Conservation (phyloP, 2,329 filamentous ascomycete species). For the Phialocephala subalpina region DNA sequence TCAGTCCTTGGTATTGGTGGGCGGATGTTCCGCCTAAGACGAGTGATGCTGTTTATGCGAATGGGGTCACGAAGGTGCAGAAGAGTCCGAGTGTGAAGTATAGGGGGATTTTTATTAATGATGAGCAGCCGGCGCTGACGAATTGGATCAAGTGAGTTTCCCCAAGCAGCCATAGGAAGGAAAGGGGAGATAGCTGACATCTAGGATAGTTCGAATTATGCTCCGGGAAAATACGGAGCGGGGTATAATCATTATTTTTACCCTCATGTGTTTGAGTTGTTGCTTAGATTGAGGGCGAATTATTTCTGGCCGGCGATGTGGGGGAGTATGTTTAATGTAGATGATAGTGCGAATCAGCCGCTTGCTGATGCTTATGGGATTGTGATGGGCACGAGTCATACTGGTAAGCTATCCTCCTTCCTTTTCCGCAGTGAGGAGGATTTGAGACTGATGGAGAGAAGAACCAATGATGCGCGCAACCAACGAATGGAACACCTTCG, state of each 20-base stretch:
- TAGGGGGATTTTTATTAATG: constrained; percentile 66
- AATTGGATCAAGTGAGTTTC: constrained; percentile 61
- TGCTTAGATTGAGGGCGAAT: constrained; percentile 75
- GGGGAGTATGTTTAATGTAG: constrained; percentile 76
- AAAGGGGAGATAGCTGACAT: neutral
- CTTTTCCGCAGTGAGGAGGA: neutral
- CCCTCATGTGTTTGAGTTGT: constrained; percentile 72
- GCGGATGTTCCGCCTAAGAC: constrained; percentile 59
- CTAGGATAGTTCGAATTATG: constrained; percentile 53
- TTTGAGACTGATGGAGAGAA: constrained; percentile 36
- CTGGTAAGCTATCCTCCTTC: constrained; percentile 26
- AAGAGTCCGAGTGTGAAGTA: constrained; percentile 62
- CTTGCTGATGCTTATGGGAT: constrained; percentile 78
- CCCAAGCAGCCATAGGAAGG: neutral
- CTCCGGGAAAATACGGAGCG: constrained; percentile 45
- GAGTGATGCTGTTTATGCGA: constrained; percentile 54
- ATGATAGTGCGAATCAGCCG: constrained; percentile 73
- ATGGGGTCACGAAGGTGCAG: constrained; percentile 53
- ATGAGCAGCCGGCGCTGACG: constrained; percentile 67
- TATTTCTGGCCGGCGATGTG: constrained; percentile 80
- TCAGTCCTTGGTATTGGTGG: constrained; percentile 70
- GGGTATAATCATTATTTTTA: constrained; percentile 71
- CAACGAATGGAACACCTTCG: constrained; percentile 60
- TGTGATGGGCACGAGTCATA: constrained; percentile 77
- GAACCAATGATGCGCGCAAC: constrained; percentile 74